Evolutionary conservation across 1,284 basidiomycete species (phyloP).

Genomic region (Rhodotorula mucilaginosa): DNA sequence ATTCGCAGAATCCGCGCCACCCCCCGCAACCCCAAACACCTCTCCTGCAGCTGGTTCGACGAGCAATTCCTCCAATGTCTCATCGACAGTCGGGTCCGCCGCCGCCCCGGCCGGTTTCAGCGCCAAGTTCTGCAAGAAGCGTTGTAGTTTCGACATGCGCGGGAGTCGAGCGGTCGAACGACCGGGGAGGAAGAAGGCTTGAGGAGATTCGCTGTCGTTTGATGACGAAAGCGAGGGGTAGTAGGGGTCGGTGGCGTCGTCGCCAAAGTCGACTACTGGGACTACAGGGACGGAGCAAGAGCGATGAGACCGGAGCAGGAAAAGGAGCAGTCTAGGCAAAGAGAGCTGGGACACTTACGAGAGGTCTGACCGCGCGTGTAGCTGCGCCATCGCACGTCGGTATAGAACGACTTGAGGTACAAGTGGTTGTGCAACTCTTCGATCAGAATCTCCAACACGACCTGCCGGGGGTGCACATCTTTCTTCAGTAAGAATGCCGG

Average conservation of each 20-base stretch:
- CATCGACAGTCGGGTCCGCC: conserved; percentile 73
- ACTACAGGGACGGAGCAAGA: conserved; percentile 50
- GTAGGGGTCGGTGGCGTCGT: conserved; percentile 51
- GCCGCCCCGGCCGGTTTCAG: conserved; percentile 57
- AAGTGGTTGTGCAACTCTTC: conserved; percentile 96
- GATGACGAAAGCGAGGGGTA: conserved; percentile 40
- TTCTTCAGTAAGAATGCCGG: no score
- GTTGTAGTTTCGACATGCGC: conserved; percentile 44
- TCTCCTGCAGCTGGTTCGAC: conserved; percentile 40
- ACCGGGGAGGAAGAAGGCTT: conserved; percentile 33
- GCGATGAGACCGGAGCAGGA: no score
- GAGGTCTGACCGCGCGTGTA: conserved; percentile 76
- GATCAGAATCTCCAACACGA: conserved; percentile 83
- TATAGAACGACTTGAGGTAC: conserved; percentile 97
- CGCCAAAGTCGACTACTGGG: conserved; percentile 60
- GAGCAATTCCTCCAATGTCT: conserved; percentile 46
- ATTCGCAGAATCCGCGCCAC: background rate
- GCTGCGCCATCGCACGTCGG: conserved; percentile 83
- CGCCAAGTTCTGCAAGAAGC: conserved; percentile 68
- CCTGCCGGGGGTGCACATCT: conserved; percentile 53
- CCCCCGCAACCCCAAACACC: conserved; percentile 2
- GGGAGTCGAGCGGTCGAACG: conserved; percentile 32
- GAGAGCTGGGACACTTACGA: conserved; percentile 56
- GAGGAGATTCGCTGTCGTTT: background rate
- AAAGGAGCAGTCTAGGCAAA: no score